Evolutionary conservation across 1,139 yeast species (phyloP), one percentile per base, ranked within the genome.

Genomic region (Sugiyamaella sp.): DNA sequence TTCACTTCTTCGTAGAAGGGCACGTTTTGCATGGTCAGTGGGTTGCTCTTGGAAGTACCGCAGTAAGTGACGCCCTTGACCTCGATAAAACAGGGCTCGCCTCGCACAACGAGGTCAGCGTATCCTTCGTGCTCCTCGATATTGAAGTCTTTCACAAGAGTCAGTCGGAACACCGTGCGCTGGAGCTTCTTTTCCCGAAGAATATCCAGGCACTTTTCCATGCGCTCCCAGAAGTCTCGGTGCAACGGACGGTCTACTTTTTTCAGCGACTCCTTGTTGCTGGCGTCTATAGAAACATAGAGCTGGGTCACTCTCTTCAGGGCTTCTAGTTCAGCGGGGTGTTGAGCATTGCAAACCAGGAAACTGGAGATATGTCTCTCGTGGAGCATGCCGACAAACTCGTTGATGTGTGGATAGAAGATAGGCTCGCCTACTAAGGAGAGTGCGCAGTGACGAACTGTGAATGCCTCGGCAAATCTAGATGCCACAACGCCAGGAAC

Each of bases 351-450:
- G 73, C 97, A 90, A 14, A 90, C 97, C 66, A 90, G 77, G 71
- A 90, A 90, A 53, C 95, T 85, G 1, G 96, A 86, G 48, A 90
- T 90, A 46, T 80, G 85, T 65, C 82, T 79, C 40, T 80, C 85
- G 65, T 90, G 97, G 52, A 91, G 75, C 84, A 90, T 80, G 4
- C 78, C 81, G 39, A 89, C 82, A 66, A 90, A 90, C 67, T 85
- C 89, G 68, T 88, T 89, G 68, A 90, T 90, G 65, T 90, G 83
- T 1, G 97, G 97, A 67, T 90, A 89, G 68, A 90, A 88, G 52
- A 90, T 90, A 1, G 97, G 97, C 69, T 90, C 97, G 21, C 97
- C 97, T 22, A 91, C 97, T 41, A 90, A 75, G 4, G 96, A 89
- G 49, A 90, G 76, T 1, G 97, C 97, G 75, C 97, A 90, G 67